Conservation (phyloP, 2,329 filamentous ascomycete genomes). For the Ophiosphaerella korrae region DNA sequence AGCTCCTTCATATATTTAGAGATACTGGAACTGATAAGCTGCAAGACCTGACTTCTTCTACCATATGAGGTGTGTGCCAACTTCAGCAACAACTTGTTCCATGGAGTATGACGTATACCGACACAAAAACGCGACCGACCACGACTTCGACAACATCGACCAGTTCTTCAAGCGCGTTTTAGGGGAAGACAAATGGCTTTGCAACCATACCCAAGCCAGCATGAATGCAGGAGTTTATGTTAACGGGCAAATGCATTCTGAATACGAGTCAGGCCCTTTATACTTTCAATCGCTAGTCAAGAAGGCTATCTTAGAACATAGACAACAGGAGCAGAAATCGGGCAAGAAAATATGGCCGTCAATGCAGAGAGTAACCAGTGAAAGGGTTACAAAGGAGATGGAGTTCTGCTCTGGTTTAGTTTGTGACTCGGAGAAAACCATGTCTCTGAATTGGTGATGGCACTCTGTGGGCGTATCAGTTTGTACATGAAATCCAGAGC, state of each 20-base stretch:
- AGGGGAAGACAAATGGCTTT: slow-evolving; percentile 68
- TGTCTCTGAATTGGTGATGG: too few species aligned
- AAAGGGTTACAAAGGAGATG: too few species aligned
- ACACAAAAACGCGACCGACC: slow-evolving; percentile 65
- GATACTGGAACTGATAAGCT: not conserved
- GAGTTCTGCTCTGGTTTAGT: too few species aligned
- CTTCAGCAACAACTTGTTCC: slow-evolving; percentile 51
- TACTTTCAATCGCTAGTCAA: slow-evolving; percentile 62
- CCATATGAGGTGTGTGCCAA: slow-evolving; percentile 59
- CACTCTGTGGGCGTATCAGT: too few species aligned
- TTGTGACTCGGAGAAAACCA: too few species aligned
- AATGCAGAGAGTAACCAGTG: slow-evolving; percentile 24
- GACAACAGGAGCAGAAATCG: slow-evolving; percentile 52
- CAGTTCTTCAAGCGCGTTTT: slow-evolving; percentile 68
- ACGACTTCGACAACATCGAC: slow-evolving; percentile 62
- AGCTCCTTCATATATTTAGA: too few species aligned
- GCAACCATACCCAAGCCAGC: slow-evolving; percentile 64
- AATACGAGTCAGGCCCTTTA: slow-evolving; percentile 63
- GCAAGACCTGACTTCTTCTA: slow-evolving; percentile 58
- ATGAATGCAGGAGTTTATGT: slow-evolving; percentile 66
- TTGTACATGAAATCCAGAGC: too few species aligned
- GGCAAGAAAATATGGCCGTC: slow-evolving; percentile 61
- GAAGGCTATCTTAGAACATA: slow-evolving; percentile 55
- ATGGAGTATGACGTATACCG: slow-evolving; percentile 69
- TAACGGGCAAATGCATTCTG: slow-evolving; percentile 67